Conservation (phyloP, 768 basidiomycete genomes). For the Pulveroboletus sp. region DNA sequence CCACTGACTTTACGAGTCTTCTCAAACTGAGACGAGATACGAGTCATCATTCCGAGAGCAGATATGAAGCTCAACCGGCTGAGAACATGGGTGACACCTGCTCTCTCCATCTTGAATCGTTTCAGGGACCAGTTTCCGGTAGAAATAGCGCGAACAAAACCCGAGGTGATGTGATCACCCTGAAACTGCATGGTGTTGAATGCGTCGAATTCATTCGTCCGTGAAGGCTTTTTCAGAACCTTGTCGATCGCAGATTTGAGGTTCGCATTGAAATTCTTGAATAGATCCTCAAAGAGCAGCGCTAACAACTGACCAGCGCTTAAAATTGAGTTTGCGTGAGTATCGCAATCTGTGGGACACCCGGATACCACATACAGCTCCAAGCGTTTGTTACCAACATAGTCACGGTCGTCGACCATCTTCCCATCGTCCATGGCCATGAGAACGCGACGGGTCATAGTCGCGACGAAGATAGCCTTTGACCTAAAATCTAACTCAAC, state of each 20-base stretch:
- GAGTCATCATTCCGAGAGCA: conserved; percentile 99
- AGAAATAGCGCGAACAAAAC: conserved; percentile 95
- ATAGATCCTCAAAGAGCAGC: conserved; percentile 94
- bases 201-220: conserved; percentile 92
- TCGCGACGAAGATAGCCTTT: conserved; percentile 95
- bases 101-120: conserved; percentile 99
- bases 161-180: conserved; percentile 93
- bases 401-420: conserved; percentile 97
- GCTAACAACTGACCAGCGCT: conserved; percentile 96
- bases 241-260: conserved; percentile 95
- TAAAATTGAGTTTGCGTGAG: conserved; percentile 28
- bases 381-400: conserved; percentile 97
- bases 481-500: conserved; percentile 82
- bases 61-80: conserved; percentile 94
- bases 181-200: conserved; percentile 93
- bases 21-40: conserved; percentile 97
- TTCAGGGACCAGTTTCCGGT: conserved; percentile 99
- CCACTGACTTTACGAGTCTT: conserved; percentile 99
- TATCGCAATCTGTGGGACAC: conserved; percentile 1
- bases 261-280: conserved; percentile 97
- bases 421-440: conserved; percentile 97
- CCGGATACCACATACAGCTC: conserved; percentile 68
- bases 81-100: conserved; percentile 96
- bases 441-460: conserved; percentile 93
- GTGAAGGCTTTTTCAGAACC: conserved; percentile 91